These are phyloP conservation scores for Secale cereale DNA, from an alignment of 176 grass and related monocot species.

Conservation along the genomic window DNA sequence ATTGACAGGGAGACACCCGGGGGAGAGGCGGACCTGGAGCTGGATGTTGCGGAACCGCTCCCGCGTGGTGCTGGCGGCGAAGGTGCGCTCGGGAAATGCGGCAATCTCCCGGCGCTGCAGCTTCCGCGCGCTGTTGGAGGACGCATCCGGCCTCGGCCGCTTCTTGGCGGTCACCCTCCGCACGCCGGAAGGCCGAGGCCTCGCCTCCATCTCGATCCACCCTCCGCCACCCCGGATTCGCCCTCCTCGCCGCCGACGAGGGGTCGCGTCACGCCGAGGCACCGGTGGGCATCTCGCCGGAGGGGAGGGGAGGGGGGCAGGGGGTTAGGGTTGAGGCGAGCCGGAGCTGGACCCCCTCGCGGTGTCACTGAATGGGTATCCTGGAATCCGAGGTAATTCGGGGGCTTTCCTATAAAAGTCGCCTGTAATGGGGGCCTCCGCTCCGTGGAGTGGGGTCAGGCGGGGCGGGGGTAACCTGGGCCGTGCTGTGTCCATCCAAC, in stretches of 20 bases:
- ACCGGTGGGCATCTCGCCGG: conserved; percentile 16
- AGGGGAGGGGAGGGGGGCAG: neutral
- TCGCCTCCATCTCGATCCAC: conserved; percentile 37
- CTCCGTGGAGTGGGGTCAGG: neutral
- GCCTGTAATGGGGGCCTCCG: neutral
- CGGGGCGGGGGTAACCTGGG: neutral
- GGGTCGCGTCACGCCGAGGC: neutral
- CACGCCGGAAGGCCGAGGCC: conserved; percentile 37
- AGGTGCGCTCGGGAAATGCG: conserved; percentile 34
- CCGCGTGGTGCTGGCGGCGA: conserved; percentile 46
- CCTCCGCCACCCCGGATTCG: neutral
- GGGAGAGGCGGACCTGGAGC: conserved; percentile 38
- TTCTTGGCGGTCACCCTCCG: conserved; percentile 51
- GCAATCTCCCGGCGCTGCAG: conserved; percentile 62
- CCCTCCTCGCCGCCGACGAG: neutral
- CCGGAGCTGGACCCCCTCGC: neutral
- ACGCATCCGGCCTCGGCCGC: conserved; percentile 37
- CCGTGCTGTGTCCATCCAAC: neutral
- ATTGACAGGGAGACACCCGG: neutral
- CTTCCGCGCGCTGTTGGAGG: conserved; percentile 54
- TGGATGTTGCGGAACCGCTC: conserved; percentile 72
- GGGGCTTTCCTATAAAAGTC: neutral
- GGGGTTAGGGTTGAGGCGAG: neutral
- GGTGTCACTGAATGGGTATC: neutral
- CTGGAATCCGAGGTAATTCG: neutral